A percentile compares a stretch with the other conserved stretches of the same genome.
These are phyloP conservation scores for Acer yangbiense DNA, from an alignment of 345 rosid genomes.

Conservation along the genomic window DNA sequence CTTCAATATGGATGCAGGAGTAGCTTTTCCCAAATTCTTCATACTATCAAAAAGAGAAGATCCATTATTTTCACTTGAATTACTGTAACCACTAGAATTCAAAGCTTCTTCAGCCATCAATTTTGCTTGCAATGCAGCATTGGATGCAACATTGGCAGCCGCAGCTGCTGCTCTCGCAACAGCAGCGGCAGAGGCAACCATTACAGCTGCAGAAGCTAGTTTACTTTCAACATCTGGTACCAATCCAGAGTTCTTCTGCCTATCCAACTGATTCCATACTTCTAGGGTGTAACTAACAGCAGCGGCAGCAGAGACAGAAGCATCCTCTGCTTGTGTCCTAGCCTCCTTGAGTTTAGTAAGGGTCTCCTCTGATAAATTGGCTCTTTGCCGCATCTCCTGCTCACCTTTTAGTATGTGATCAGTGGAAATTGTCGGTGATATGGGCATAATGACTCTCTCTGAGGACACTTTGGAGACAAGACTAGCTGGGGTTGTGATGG, in stretches of 20 bases:
- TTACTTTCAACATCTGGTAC: constrained; percentile 60
- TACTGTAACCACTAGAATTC: constrained; percentile 30
- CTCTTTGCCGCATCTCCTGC: constrained; percentile 40
- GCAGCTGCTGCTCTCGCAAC: constrained; percentile 99
- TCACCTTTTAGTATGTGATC: constrained; percentile 43
- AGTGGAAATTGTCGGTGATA: constrained; percentile 36
- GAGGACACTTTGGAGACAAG: constrained; percentile 38
- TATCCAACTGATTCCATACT: constrained; percentile 74
- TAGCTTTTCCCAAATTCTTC: constrained; percentile 43
- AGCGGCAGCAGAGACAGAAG: constrained; percentile 73
- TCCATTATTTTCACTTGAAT: constrained; percentile 35
- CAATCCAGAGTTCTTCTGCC: constrained; percentile 56
- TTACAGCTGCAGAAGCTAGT: constrained; percentile 86
- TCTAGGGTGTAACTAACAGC: constrained; percentile 72
- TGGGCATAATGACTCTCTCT: constrained; percentile 45
- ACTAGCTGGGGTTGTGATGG: constrained; percentile 41
- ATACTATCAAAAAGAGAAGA: constrained; percentile 33
- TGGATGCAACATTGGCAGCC: constrained; percentile 89
- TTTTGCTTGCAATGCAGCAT: constrained; percentile 95
- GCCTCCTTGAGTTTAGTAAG: constrained; percentile 69
- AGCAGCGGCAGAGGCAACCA: constrained; percentile 86
- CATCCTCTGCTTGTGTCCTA: constrained; percentile 75
- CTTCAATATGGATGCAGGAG: constrained; percentile 60
- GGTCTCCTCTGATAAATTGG: constrained; percentile 61
- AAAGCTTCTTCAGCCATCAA: constrained; percentile 90